A percentile compares a stretch with the other conserved stretches of the same genome.
Conservation (phyloP, 257 asterid species). For the Fraxinus cuspidata region DNA sequence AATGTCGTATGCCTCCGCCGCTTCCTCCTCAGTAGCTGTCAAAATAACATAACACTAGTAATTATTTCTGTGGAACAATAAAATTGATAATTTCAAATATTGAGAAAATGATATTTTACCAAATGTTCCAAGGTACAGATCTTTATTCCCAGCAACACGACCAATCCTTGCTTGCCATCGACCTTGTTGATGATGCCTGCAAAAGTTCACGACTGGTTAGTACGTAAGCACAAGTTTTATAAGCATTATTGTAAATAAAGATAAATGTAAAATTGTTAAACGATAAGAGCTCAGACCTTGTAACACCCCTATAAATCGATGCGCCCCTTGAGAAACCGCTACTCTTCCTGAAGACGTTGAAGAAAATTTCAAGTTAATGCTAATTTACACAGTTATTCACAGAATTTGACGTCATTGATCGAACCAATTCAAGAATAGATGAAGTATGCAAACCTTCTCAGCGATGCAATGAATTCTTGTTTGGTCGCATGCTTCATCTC, state of each 20-base stretch:
- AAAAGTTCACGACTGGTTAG: background rate
- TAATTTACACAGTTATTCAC: background rate
- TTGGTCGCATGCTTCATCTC: conserved; percentile 78
- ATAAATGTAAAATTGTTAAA: no score
- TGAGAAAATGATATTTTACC: conserved; percentile 37
- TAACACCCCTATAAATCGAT: conserved; percentile 84
- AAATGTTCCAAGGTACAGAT: conserved; percentile 90
- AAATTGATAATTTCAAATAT: background rate
- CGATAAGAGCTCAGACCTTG: conserved; percentile 50
- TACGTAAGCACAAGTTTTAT: background rate
- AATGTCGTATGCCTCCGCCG: conserved; percentile 96
- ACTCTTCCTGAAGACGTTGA: conserved; percentile 57
- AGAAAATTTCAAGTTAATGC: background rate
- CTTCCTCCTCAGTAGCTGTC: conserved; percentile 98
- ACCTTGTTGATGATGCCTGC: conserved; percentile 99
- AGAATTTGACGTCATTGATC: no score
- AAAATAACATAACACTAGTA: background rate
- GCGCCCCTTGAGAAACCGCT: conserved; percentile 96
- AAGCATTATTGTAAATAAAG: background rate
- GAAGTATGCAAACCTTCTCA: conserved; percentile 55
- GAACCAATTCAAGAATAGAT: background rate
- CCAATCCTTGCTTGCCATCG: conserved; percentile 99
- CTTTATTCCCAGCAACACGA: conserved; percentile 94
- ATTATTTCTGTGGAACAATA: background rate
- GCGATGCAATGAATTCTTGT: conserved; percentile 92